Conservation (phyloP, 2,329 filamentous ascomycete species). For the Colletotrichum sidae region DNA sequence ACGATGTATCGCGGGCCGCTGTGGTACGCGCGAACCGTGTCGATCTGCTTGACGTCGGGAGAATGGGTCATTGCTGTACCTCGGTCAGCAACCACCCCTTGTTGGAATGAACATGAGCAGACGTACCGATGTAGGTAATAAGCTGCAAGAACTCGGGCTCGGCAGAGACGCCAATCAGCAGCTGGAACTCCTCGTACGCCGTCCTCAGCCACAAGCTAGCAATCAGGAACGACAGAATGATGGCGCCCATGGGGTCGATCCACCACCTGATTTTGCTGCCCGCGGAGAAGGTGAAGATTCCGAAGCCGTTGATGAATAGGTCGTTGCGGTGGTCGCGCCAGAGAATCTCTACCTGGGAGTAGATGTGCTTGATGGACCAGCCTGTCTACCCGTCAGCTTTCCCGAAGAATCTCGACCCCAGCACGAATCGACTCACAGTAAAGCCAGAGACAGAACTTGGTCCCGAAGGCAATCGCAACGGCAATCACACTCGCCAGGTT, state of each 20-base stretch:
- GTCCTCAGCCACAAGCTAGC: conserved; percentile 85
- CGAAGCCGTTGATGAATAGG: conserved; percentile 94
- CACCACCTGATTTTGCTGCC: conserved; percentile 92
- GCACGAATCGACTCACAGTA: conserved; percentile 70
- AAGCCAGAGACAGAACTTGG: conserved; percentile 85
- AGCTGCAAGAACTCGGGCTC: conserved; percentile 89
- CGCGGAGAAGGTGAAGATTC: conserved; percentile 90
- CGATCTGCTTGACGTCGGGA: conserved; percentile 82
- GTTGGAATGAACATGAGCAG: not conserved
- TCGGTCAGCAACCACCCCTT: too few relatives aligned
- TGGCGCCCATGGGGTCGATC: conserved; percentile 93
- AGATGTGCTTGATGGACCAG: conserved; percentile 89
- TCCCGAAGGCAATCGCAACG: conserved; percentile 84
- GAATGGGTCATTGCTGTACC: conserved; percentile 80
- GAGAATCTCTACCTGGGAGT: conserved; percentile 90
- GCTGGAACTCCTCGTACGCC: conserved; percentile 88
- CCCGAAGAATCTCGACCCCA: not conserved
- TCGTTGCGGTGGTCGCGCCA: conserved; percentile 99
- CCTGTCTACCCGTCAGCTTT: not conserved
- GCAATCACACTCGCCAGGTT: conserved; percentile 87
- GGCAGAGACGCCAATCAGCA: conserved; percentile 90
- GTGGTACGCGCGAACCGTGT: conserved; percentile 95
- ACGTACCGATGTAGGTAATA: conserved; percentile 86
- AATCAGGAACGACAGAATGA: conserved; percentile 84
- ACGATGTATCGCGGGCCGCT: conserved; percentile 89